Conservation (phyloP, 345 rosid genomes). For the Lepidium aucheri region DNA sequence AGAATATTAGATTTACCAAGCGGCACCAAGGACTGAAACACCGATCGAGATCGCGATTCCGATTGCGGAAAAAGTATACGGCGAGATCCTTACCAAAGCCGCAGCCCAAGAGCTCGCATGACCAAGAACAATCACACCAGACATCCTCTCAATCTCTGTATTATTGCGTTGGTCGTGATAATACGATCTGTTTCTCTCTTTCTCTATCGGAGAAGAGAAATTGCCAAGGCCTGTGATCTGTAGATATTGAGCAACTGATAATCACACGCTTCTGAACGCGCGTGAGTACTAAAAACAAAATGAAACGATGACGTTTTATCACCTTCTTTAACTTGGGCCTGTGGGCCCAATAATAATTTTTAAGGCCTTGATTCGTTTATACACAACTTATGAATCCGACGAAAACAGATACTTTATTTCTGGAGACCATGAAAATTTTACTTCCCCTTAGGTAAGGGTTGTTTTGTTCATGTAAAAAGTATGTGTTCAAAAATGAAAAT, state of each 20-base stretch:
- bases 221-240: slow-evolving; percentile 23
- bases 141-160: slow-evolving; percentile 14
- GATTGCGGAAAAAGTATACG: slow-evolving; percentile 89
- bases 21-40: slow-evolving; percentile 98
- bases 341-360: neutral
- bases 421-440: slow-evolving; percentile 10
- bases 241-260: neutral
- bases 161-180: slow-evolving; percentile 5
- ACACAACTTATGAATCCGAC: neutral
- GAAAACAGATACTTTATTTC: slow-evolving; percentile 3
- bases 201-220: neutral
- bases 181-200: slow-evolving; percentile 18
- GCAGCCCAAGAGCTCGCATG: slow-evolving; percentile 68
- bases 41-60: slow-evolving; percentile 97
- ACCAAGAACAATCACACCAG: slow-evolving; percentile 27
- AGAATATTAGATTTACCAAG: slow-evolving; percentile 48
- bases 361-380: neutral
- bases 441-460: slow-evolving; percentile 8
- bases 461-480: slow-evolving; percentile 18
- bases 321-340: neutral
- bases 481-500: slow-evolving; percentile 1
- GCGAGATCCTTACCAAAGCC: slow-evolving; percentile 77
- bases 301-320: neutral
- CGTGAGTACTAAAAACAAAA: neutral
- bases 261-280: neutral